These are phyloP conservation scores for Pistacia atlantica DNA, from an alignment of 345 rosid species.

Conservation along the genomic window DNA sequence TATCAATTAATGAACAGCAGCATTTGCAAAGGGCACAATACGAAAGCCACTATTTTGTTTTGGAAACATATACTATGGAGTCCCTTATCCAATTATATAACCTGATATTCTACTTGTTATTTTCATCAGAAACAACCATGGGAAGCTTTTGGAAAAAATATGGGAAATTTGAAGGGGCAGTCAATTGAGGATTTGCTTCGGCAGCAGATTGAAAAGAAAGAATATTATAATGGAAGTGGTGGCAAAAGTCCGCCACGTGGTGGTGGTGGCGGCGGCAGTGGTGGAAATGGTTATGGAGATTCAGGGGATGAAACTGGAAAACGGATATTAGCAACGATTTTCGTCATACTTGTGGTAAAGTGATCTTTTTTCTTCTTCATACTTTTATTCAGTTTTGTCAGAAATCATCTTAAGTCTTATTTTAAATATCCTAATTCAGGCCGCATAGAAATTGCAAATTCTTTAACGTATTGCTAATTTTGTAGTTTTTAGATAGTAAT, in stretches of 20 bases:
- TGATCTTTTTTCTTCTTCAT: not conserved
- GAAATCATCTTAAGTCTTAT: no score
- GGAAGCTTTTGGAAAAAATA: slow-evolving; percentile 59
- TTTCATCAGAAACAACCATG: slow-evolving; percentile 54
- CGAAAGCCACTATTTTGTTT: not conserved
- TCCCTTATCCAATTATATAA: not conserved
- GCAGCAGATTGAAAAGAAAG: slow-evolving; percentile 61
- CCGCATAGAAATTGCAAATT: no score
- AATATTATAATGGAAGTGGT: slow-evolving; percentile 47
- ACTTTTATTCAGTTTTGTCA: no score
- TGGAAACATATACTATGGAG: not conserved
- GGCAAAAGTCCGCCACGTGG: slow-evolving; percentile 50
- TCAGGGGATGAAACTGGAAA: slow-evolving; percentile 30
- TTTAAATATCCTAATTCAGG: no score
- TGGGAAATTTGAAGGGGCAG: slow-evolving; percentile 44
- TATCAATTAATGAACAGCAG: not conserved
- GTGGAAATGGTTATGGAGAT: slow-evolving; percentile 43
- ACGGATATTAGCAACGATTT: not conserved
- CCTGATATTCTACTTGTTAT: not conserved
- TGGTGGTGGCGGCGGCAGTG: slow-evolving; percentile 39
- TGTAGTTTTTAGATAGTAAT: no score
- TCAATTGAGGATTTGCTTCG: slow-evolving; percentile 67
- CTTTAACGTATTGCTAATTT: no score
- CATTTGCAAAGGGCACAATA: not conserved
- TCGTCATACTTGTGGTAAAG: not conserved